Base-by-base conservation (phyloP, 257 asterid genomes). In the Solanum corneliomulleri region DNA sequence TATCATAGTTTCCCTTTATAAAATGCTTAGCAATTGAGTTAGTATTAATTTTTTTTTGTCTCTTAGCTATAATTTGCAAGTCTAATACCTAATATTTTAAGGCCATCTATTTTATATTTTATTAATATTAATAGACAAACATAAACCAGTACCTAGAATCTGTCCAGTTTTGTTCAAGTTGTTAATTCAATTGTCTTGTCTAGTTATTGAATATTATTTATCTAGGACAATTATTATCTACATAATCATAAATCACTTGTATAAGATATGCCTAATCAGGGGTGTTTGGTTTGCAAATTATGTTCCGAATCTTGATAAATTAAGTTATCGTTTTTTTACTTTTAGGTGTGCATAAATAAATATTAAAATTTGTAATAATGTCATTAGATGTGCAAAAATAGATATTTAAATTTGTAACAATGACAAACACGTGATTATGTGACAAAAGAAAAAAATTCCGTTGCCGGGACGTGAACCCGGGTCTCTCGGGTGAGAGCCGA, bases 401-500 rank as follows among this genome's bases (percentile, higher is more conserved):
- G 27, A 27, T 27, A 27, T 27, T 27, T 27, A 27, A 49, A 49
- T 13, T 47, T 13, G 7, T 47, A 14, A 47, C 4, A 47, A 47
- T 14, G 21, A 15, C 21, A 49, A 33, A 33, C 20, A 6, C 5
- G 21, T 5, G 21, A 49, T 49, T 49, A 49, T 49, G 60, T 16
- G 21, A 49, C 60, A 15, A 49, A 8, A 14, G 6, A 49, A 45
- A 47, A 49, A 39, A 0, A 7, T 80, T 81, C 69, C 45, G 85
- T 96, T 95, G 97, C 98, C 98, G 98, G 98, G 98, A 93, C 93
- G 93, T 80, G 96, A 94, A 96, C 98, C 94, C 97, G 94, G 96
- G 98, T 93, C 98, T 92, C 96, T 92, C 95, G 97, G 99, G 98
- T 96, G 98, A 96, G 98, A 95, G 98, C 98, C 98, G 96, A 95